Percentiles rank a stretch among this genome's conserved stretches.
Evolutionary conservation across 805 yeast species (phyloP).

Genomic region (Hanseniaspora valbyensis): DNA sequence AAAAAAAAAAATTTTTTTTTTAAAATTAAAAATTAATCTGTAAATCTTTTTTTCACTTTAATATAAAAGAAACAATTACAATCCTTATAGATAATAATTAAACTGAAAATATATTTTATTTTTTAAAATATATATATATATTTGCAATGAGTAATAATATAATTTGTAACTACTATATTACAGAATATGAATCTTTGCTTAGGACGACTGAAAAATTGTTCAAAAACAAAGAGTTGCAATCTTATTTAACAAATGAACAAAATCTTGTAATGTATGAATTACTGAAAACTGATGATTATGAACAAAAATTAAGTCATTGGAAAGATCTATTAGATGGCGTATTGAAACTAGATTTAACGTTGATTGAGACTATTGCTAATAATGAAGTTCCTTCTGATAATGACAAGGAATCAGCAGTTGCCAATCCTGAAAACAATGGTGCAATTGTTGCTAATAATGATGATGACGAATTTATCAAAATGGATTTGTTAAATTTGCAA

Average conservation of each 20-base stretch:
- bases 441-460: constrained; percentile 7
- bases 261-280: constrained; percentile 39
- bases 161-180: constrained; percentile 24
- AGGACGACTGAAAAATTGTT: constrained; percentile 31
- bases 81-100: too few relatives aligned
- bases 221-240: constrained; percentile 34
- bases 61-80: too few relatives aligned
- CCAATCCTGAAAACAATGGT: constrained; percentile 8
- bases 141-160: constrained; percentile 8
- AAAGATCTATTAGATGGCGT: constrained; percentile 1
- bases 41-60: too few relatives aligned
- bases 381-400: not conserved
- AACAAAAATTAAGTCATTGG: constrained; percentile 17
- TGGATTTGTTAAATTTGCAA: constrained; percentile 33
- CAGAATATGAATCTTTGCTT: constrained; percentile 27
- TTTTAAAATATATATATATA: too few relatives aligned
- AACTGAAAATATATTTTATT: too few relatives aligned
- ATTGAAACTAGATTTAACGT: constrained; percentile 1
- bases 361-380: constrained; percentile 1
- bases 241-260: constrained; percentile 47
- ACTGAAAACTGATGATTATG: constrained; percentile 29
- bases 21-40: too few relatives aligned
- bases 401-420: constrained; percentile 7
- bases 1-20: too few relatives aligned
- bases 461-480: constrained; percentile 28